Evolutionary conservation across 306 rosid genomes (phyloP), one percentile per base, ranked within the genome.

Genomic region (Cucumis cinereus): DNA sequence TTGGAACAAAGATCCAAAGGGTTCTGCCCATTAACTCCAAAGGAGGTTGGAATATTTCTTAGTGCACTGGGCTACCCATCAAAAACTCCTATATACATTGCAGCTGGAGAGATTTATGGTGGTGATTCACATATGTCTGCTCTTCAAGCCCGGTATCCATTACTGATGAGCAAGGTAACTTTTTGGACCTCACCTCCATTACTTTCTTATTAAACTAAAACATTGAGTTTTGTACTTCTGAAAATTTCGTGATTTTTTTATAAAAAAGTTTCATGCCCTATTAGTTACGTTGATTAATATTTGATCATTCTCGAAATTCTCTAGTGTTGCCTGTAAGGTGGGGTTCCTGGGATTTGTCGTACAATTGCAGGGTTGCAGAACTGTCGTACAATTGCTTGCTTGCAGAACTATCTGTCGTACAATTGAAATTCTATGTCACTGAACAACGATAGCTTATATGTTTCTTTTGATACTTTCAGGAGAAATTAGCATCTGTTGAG

Each of bases 81-180:
- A 60, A 94, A 81, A 61, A 89, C 96, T 77, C 93, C 97, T 35
- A 87, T 94, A 76, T 94, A 94, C 76, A 87, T 94, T 83, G 99
- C 99, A 57, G 90, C 99, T 62, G 99, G 99, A 63, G 91, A 92
- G 86, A 90, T 90, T 77, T 90, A 92, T 81, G 99, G 99, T 68
- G 99, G 99, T 15, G 90, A 86, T 59, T 84, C 83, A 57, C 96
- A 83, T 85, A 92, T 92, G 97, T 86, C 86, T 20, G 83, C 88
- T 73, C 85, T 94, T 77, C 89, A 16, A 68, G 88, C 91, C 14
- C 93, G 93, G 75, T 92, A 86, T 85, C 99, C 99, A 30, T 80
- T 90, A 77, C 77, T 92, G 70, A 83, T 85, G 96, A 89, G 80
- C 88, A 94, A 94, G 99, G 99, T 94, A 28, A 26, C 56, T 17